phyloP scores from a whole-genome alignment of 1,284 basidiomycete species.

The Microstroma glucosiphilum region DNA sequence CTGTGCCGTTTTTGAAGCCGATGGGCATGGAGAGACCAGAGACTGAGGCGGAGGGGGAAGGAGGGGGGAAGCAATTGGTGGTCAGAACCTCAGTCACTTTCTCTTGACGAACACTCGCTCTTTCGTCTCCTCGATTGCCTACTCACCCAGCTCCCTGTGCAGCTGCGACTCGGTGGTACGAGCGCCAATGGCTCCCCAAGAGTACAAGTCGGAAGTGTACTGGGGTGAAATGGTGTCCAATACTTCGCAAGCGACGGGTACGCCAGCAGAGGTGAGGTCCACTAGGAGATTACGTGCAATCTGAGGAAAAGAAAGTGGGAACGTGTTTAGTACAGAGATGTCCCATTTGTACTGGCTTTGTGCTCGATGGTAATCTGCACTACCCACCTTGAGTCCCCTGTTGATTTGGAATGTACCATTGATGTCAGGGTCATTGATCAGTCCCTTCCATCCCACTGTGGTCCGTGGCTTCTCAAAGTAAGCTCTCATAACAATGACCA shows the following conservation, averaged over 20 bases:
- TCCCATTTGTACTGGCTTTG: too few relatives aligned
- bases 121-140: background rate
- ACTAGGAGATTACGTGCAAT: constrained; percentile 80
- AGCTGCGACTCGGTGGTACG: constrained; percentile 66
- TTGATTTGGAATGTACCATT: constrained; percentile 95
- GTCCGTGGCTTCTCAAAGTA: constrained; percentile 85
- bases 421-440: constrained; percentile 69
- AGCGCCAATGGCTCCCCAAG: constrained; percentile 97
- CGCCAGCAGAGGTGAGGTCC: constrained; percentile 77
- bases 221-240: constrained; percentile 61
- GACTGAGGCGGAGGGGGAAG: constrained; percentile 14
- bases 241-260: constrained; percentile 90
- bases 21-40: constrained; percentile 49
- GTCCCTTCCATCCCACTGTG: constrained; percentile 69
- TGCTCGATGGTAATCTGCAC: constrained; percentile 53
- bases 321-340: too few relatives aligned
- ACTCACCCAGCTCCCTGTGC: constrained; percentile 53
- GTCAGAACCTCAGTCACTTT: background rate
- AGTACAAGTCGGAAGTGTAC: constrained; percentile 64
- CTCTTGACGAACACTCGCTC: background rate
- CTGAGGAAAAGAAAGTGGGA: constrained; percentile 30
- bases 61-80: background rate
- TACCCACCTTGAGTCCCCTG: constrained; percentile 60
- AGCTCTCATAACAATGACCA: constrained; percentile 88
- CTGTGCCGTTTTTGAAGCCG: constrained; percentile 99